Evolutionary conservation across 306 rosid genomes (phyloP), one percentile per base, ranked within the genome.

Genomic region (Vicia villosa): DNA sequence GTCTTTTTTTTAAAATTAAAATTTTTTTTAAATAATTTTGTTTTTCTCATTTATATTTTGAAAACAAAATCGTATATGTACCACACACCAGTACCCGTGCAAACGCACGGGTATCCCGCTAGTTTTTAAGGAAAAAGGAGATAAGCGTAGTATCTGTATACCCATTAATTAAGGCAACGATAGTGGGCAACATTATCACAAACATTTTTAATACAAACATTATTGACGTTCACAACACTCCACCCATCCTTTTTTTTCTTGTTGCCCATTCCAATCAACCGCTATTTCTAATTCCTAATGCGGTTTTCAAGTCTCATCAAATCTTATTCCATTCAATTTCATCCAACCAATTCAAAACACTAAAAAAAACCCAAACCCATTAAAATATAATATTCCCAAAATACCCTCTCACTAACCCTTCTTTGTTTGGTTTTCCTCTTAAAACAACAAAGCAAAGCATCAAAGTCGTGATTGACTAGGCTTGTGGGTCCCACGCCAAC

Each of bases 391-490:
- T 14, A 20, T 65, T 50, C 74, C 83, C 4, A 24, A 74, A 81
- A 68, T 32, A 2, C 86, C 86, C 83, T 78, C 68, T 0, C 0
- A 47, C 50, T 68, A 14, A 22, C 74, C 75, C 75, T 22, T 19
- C 46, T 16, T 7, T 50, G 9, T 20, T 76, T 71, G 16, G 42
- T 50, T 57, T 83, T 74, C 76, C 46, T 59, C 52, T 62, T 76
- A 82, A 24, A 2, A 24, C 2, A 67, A 75, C 71, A 66, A 60
- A n/a, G n/a, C 43, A 15, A 41, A 67, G 74, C 69, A 63, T 15
- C 43, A 58, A 62, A 79, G 79, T 86, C 84, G 85, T 70, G 87
- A 88, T 68, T 86, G 90, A 84, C 83, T 64, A 76, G 41, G 81
- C 59, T 1, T 14, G 69, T 66, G 85, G 90, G 89, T 6, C 70